Evolutionary conservation across 176 grass and related monocot genomes (phyloP), one percentile per base, ranked within the genome.

Genomic region (Ananas comosus): DNA sequence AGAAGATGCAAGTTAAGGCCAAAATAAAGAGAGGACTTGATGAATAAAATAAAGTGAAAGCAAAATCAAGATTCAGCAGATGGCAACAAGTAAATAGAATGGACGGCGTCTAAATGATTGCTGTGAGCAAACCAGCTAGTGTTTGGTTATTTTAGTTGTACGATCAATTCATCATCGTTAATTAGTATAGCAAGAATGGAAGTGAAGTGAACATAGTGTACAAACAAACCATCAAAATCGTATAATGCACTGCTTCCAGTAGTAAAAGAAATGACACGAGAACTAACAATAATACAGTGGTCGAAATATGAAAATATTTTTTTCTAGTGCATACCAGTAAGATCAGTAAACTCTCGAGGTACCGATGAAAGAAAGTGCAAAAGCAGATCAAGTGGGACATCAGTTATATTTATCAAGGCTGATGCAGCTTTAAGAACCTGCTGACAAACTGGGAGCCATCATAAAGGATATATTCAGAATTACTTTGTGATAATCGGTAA

Each of bases 331-430:
- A 11, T 85, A 96, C 92, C 92, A 75, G 63, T 50, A 87, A 80
- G 81, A 79, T 96, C 88, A 74, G 92, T 91, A 65, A 83, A 89
- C 52, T 96, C 92, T 83, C 83, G 80, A 80, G 92, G 92, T 73
- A 96, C 83, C 79, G 85, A 72, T 67, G 83, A 86, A 83, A 96
- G 83, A 84, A 96, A 96, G 68, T 87, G 76, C 50, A 89, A 80
- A 80, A 96, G 85, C 57, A 87, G 76, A 74, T 83, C 82, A 76
- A 96, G 73, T 70, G 83, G 83, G 49, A 96, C 57, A 67, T 96
- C 88, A 72, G 63, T 72, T 64, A 79, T 64, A 80, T 47, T 79
- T 87, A 87, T 89, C 81, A 96, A 77, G 10, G 81, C 87, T 80
- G 76, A 70, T 53, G 84, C 78, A 82, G 84, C 88, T 78, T 81